phyloP scores from a whole-genome alignment of 805 yeast genomes.

The Brettanomyces custersianus region DNA sequence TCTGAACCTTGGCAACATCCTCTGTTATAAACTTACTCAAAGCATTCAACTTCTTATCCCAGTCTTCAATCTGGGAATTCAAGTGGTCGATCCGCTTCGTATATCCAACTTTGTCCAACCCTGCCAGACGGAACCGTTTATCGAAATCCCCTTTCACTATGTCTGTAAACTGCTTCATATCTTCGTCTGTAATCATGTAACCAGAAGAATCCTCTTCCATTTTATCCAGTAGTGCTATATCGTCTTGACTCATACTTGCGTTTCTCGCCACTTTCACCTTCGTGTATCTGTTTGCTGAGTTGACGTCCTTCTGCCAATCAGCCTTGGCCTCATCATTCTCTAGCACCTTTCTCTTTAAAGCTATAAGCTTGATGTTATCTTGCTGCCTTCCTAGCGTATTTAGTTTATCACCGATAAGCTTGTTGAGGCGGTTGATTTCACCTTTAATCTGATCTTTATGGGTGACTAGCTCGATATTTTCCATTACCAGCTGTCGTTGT shows the following conservation, averaged over 20 bases:
- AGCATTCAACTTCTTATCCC: conserved; percentile 14
- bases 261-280: too few species aligned
- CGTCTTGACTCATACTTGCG: too few species aligned
- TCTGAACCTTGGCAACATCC: conserved; percentile 6
- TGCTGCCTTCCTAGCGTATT: conserved; percentile 11
- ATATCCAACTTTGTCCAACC: conserved; percentile 19
- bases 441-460: conserved; percentile 15
- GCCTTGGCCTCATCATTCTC: too few species aligned
- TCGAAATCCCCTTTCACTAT: conserved; percentile 15
- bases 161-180: conserved; percentile 13
- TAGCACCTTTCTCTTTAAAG: conserved; percentile 6
- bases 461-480: conserved; percentile 11
- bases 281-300: too few species aligned
- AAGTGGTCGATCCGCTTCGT: conserved; percentile 15
- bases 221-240: too few species aligned
- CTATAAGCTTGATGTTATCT: conserved; percentile 11
- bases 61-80: conserved; percentile 18
- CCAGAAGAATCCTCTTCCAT: too few species aligned
- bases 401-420: conserved; percentile 8
- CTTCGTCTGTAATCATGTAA: conserved; percentile 9
- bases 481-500: conserved; percentile 12
- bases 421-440: conserved; percentile 10
- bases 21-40: conserved; percentile 9
- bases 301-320: too few species aligned
- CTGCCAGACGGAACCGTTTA: conserved; percentile 20